Evolutionary conservation across 2,329 filamentous ascomycete species (phyloP).

Genomic region (Alternaria triticimaculans): DNA sequence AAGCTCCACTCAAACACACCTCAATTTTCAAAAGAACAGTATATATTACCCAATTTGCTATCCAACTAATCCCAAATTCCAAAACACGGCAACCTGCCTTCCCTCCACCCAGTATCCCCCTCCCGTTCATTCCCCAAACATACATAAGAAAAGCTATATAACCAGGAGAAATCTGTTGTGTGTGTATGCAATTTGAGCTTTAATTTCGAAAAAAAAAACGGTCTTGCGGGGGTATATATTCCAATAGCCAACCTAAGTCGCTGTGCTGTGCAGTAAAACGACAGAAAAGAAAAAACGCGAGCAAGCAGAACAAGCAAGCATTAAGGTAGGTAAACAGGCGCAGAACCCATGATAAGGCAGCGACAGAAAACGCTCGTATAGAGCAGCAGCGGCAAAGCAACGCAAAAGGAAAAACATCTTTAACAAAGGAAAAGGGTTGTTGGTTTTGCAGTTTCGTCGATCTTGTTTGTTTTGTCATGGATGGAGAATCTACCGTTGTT

Average conservation of each 20-base stretch:
- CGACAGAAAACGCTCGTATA: constrained; percentile 1
- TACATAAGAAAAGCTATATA: constrained; percentile 2
- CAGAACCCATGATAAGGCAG: neutral
- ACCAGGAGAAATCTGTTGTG: neutral
- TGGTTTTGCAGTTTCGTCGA: neutral
- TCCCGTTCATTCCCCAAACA: neutral
- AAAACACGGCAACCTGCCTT: neutral
- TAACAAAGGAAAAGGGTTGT: constrained; percentile 10
- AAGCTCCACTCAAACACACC: too few relatives aligned
- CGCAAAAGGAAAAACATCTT: neutral
- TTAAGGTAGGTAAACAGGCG: constrained; percentile 7
- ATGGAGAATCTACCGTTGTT: constrained; percentile 4
- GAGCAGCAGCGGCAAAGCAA: neutral
- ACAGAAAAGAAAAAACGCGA: neutral
- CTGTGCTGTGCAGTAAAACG: neutral
- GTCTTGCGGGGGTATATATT: constrained; percentile 6
- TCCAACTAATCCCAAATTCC: neutral
- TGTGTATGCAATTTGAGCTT: neutral
- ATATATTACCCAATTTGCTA: neutral
- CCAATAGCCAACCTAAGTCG: neutral
- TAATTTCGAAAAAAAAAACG: neutral
- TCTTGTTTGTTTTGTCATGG: neutral
- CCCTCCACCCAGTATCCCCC: neutral
- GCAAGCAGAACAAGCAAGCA: constrained; percentile 14
- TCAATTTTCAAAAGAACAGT: neutral